Base-by-base conservation (phyloP, 1,139 yeast species). In the Yamadazyma buinensis region DNA sequence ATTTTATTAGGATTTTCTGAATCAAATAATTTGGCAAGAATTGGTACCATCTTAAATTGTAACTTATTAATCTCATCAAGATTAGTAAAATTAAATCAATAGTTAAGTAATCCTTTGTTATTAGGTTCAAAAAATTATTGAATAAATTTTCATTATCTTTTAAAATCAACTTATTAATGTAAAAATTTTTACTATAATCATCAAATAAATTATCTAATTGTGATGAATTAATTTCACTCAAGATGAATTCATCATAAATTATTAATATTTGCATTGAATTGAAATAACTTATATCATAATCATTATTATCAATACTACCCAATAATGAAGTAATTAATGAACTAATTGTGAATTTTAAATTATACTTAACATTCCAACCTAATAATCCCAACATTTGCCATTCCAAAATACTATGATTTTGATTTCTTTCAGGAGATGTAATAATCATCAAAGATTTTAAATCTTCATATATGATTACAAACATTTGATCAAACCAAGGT, bases 21-120 rank as follows among this genome's bases (percentile, higher is more conserved):
- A 65, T 51, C 37, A 64, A 46, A 39, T 60, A 51, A 33, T 53
- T 55, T 1, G 72, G 72, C 23, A 54, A 41, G 38, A 57, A 61
- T 40, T 64, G 64, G 45, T 67, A 66, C 75, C 75, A 68, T 26
- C 74, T 52, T 23, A 63, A 44, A 38, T 64, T 55, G 69, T 71
- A 67, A 41, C 69, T 59, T 12, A 60, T 50, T 24, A 64, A 41
- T 41, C 57, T 62, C 54, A 66, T 52, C 29, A 67, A 38, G 33
- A 55, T 52, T 23, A 67, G 50, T 22, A 67, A 46, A 2, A 68
- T 47, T 30, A 61, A 61, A 35, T 67, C 73, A 15, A 67, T 36
- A 0, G 60, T 42, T 28, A 67, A 52, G 33, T 59, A 62, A 7
- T 61, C 62, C 10, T 46, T 37, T 18, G 55, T 62, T 32, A 61